phyloP scores from a whole-genome alignment of 192 early-diverging fungal genomes.

The Kickxella alabastrina region DNA sequence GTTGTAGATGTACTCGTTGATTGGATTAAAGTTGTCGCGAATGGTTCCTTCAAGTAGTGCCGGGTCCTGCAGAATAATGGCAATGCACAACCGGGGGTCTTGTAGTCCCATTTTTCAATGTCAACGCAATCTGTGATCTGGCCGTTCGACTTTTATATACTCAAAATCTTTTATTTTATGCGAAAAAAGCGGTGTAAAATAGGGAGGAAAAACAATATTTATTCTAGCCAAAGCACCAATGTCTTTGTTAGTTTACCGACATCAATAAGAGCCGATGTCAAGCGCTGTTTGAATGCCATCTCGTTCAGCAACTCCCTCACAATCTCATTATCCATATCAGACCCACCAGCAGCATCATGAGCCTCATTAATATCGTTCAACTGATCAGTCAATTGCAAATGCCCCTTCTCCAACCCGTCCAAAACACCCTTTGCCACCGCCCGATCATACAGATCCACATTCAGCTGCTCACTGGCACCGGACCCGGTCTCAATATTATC shows the following conservation, averaged over 20 bases:
- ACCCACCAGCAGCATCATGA: conserved; percentile 43
- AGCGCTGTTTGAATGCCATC: conserved; percentile 73
- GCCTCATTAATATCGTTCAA: conserved; percentile 52
- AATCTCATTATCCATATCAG: conserved; percentile 48
- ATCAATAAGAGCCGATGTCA: conserved; percentile 82
- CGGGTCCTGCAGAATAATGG: too few relatives aligned
- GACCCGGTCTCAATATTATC: conserved; percentile 7
- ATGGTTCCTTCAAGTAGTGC: too few relatives aligned
- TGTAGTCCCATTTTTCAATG: too few relatives aligned
- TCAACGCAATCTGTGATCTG: too few relatives aligned
- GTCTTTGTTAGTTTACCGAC: conserved; percentile 88
- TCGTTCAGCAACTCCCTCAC: conserved; percentile 54
- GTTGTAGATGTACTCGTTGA: too few relatives aligned
- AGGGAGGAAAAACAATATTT: too few relatives aligned
- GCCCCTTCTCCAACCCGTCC: conserved; percentile 40
- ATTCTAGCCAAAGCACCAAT: conserved; percentile 70
- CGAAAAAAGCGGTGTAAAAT: too few relatives aligned
- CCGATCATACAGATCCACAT: conserved; percentile 20
- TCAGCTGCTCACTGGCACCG: conserved; percentile 8
- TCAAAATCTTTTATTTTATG: too few relatives aligned
- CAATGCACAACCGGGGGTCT: too few relatives aligned
- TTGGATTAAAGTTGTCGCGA: too few relatives aligned
- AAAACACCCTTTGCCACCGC: conserved; percentile 21
- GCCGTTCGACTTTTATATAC: too few relatives aligned
- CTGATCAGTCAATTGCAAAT: conserved; percentile 49